Percentiles rank a stretch among this genome's conserved stretches.
These are phyloP conservation scores for Colletotrichum spaethianum DNA, from an alignment of 2,329 filamentous ascomycete genomes.

Conservation along the genomic window DNA sequence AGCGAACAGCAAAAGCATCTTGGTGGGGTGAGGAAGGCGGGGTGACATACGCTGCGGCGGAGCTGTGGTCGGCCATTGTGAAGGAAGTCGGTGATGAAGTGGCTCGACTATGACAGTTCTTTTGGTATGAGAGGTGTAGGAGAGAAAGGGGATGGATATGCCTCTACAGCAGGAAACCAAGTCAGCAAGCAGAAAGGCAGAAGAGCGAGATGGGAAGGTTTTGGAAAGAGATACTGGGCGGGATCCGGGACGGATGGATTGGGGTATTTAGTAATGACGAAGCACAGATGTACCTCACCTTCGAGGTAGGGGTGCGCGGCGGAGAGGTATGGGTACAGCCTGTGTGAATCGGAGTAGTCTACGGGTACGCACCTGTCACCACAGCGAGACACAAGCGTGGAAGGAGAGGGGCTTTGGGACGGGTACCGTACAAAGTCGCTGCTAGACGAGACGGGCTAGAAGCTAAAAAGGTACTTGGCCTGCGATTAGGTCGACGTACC, in stretches of 20 bases:
- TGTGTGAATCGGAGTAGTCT: constrained; percentile 10
- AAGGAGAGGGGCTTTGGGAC: background rate
- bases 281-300: constrained; percentile 36
- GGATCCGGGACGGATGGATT: constrained; percentile 41
- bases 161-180: constrained; percentile 34
- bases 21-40: constrained; percentile 42
- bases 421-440: constrained; percentile 14
- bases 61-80: constrained; percentile 44
- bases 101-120: constrained; percentile 18
- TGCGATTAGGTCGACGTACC: background rate
- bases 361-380: background rate
- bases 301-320: constrained; percentile 37
- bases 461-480: constrained; percentile 26
- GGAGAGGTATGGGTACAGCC: constrained; percentile 33
- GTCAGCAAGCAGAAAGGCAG: constrained; percentile 36
- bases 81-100: constrained; percentile 25
- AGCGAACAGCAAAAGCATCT: constrained; percentile 13
- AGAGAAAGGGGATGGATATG: constrained; percentile 9
- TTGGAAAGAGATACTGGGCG: constrained; percentile 37
- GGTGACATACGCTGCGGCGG: constrained; percentile 45
- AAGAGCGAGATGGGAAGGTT: constrained; percentile 39
- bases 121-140: constrained; percentile 2
- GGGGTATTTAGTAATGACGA: constrained; percentile 44
- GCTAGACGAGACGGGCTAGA: constrained; percentile 13
- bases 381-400: background rate